These are phyloP conservation scores for Brassica cretica DNA, from an alignment of 345 rosid species.

Conservation along the genomic window DNA sequence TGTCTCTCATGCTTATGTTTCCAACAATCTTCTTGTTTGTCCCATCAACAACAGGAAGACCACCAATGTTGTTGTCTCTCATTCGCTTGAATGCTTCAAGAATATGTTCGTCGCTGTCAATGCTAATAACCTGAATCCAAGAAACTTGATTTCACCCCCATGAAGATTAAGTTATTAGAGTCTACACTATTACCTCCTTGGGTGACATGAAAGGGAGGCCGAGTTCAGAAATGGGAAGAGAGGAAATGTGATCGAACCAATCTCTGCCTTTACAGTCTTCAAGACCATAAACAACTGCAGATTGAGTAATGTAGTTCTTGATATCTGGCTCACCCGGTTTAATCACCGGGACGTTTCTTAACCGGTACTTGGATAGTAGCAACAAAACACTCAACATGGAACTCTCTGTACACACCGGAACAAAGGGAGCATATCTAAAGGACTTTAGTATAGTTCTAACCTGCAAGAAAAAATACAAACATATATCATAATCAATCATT, in stretches of 20 bases:
- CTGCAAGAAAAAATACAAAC: constrained; percentile 35
- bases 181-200: constrained; percentile 43
- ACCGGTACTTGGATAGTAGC: constrained; percentile 77
- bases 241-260: constrained; percentile 79
- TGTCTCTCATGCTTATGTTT: constrained; percentile 59
- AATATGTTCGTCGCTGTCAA: constrained; percentile 60
- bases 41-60: constrained; percentile 66
- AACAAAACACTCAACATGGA: constrained; percentile 82
- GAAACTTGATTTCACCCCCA: background rate
- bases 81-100: constrained; percentile 84
- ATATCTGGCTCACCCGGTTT: constrained; percentile 66
- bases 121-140: constrained; percentile 55
- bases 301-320: constrained; percentile 82
- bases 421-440: constrained; percentile 79
- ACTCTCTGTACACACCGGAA: constrained; percentile 69
- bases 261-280: constrained; percentile 85
- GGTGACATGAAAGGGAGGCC: constrained; percentile 88
- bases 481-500: background rate
- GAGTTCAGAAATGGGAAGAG: constrained; percentile 60
- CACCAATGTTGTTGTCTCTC: constrained; percentile 73
- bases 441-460: constrained; percentile 72
- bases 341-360: constrained; percentile 77
- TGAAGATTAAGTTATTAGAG: background rate
- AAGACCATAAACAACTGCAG: constrained; percentile 78
- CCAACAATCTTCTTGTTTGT: constrained; percentile 42